A percentile compares a stretch with the other conserved stretches of the same genome.
phyloP scores from a whole-genome alignment of 148 eudicot genomes.

The Oxyria digyna region DNA sequence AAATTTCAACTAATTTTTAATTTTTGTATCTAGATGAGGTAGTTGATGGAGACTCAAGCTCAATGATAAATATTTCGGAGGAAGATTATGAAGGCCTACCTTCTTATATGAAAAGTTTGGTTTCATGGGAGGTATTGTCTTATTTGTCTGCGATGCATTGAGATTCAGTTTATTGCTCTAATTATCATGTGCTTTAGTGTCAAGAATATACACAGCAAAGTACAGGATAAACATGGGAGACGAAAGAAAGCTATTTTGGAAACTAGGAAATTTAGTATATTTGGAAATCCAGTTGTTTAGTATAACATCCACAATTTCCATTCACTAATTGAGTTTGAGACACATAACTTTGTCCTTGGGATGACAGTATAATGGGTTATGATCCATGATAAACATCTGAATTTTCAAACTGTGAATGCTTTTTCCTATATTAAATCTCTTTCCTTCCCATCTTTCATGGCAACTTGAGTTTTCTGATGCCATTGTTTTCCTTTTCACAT shows the following conservation, averaged over 20 bases:
- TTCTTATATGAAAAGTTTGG: constrained; percentile 63
- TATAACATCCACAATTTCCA: not conserved
- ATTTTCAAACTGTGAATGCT: not conserved
- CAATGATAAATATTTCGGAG: constrained; percentile 29
- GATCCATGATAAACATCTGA: not conserved
- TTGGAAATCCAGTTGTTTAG: not conserved
- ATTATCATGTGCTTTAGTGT: not conserved
- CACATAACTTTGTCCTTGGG: too few relatives aligned
- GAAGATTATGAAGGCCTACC: constrained; percentile 80
- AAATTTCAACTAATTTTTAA: not conserved
- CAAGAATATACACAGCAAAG: not conserved
- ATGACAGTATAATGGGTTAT: too few relatives aligned
- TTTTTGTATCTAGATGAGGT: not conserved
- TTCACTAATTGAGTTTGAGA: not conserved
- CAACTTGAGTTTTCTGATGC: not conserved
- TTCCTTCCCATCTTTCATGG: not conserved
- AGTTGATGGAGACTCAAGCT: constrained; percentile 17
- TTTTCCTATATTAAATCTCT: not conserved
- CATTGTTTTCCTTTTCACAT: not conserved
- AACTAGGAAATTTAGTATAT: not conserved
- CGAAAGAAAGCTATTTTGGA: not conserved
- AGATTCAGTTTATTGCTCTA: not conserved
- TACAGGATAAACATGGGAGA: not conserved
- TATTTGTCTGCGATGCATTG: not conserved
- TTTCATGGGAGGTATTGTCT: constrained; percentile 69